Evolutionary conservation across 1,284 basidiomycete species (phyloP).

Genomic region (Cystobasidium sp.): DNA sequence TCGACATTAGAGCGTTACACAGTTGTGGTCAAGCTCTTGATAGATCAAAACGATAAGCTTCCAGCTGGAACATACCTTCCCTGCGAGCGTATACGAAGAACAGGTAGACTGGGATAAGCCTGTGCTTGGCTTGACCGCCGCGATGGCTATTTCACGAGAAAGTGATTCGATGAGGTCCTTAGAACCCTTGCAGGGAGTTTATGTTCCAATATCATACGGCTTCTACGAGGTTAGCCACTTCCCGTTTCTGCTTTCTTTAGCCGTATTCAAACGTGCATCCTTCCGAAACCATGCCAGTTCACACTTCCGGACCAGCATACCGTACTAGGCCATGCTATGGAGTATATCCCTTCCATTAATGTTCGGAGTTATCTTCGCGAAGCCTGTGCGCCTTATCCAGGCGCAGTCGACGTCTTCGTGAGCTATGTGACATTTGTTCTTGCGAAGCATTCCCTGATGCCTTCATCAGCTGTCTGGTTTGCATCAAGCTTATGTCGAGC

Average conservation of each 20-base stretch:
- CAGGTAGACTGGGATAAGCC: not conserved
- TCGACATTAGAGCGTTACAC: too few species aligned
- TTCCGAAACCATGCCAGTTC: too few species aligned
- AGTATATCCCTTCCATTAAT: not conserved
- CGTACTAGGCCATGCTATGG: constrained; percentile 1
- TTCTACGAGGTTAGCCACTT: constrained; percentile 9
- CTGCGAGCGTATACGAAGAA: not conserved
- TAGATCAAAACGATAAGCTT: constrained; percentile 1
- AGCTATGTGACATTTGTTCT: too few species aligned
- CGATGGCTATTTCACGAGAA: not conserved
- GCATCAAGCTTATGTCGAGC: not conserved
- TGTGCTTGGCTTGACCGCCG: not conserved
- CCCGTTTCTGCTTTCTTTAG: too few species aligned
- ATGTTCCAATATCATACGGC: not conserved
- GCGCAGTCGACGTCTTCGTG: too few species aligned
- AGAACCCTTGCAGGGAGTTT: not conserved
- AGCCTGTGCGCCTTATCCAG: not conserved
- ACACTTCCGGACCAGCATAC: not conserved
- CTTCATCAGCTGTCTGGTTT: not conserved
- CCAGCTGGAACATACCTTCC: not conserved
- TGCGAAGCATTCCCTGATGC: too few species aligned
- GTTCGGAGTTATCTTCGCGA: not conserved
- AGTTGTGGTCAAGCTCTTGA: not conserved
- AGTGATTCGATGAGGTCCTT: not conserved
- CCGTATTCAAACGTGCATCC: too few species aligned